Evolutionary conservation across 2,329 filamentous ascomycete species (phyloP), one percentile per base, ranked within the genome.

Genomic region (Beauveria bassiana): DNA sequence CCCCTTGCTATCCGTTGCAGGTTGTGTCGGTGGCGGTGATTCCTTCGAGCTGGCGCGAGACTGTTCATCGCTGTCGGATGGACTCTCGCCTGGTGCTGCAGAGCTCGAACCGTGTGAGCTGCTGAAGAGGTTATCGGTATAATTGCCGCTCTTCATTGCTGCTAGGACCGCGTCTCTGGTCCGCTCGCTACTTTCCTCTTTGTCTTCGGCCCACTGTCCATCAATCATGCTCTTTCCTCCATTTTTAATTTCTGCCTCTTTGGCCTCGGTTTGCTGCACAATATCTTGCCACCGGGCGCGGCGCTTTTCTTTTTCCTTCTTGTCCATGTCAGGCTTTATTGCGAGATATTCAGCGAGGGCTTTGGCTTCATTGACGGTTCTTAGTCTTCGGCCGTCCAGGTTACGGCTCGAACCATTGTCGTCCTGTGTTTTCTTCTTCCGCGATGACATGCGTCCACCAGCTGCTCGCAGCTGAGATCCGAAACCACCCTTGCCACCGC

Each of bases 371-470:
- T 90, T 93, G 31, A 98, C 91, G 2, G 95, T 98, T 56, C 96
- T 87, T 61, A 99, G 74, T 61, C 95, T 85, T 24, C 95, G 86
- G 0, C 95, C 95, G 69, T 98, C 95, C 2, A 99, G 81, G 67
- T 98, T 99, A 65, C 95, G 86, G 71, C 91, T 96, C 2, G 93
- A 97, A 26, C 87, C 93, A 70, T 96, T 93, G 64, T 91, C 87
- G 43, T 96, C 91, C 68, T 90, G 86, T 61, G 88, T 88, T 70
- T 88, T 88, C 81, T 93, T 95, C 79, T 96, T 96, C 69, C 85
- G 84, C n/a, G 90, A 93, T 2, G 92, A 96, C 95, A 99, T 99
- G 77, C 96, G 93, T 46, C 96, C 95, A 71, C 96, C 95, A 3
- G 95, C 95, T 0, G 96, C 95, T 71, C 96, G 91, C 43, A 99